Percentiles rank a stretch among this genome's conserved stretches.
Conservation (phyloP, 345 rosid species). For the Bruguiera sexangula region DNA sequence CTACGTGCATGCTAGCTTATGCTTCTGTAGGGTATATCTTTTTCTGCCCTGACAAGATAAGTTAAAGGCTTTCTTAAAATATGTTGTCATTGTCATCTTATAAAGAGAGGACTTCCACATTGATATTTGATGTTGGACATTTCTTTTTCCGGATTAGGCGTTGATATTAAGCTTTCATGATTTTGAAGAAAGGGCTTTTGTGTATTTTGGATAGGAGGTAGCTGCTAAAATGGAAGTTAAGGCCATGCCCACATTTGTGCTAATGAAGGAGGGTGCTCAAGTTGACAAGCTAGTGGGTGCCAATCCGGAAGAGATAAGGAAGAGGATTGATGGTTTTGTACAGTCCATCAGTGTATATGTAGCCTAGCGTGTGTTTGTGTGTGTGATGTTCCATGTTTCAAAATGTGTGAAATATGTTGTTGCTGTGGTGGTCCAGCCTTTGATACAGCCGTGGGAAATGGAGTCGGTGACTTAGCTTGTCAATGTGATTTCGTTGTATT, state of each 20-base stretch:
- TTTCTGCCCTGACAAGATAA: neutral
- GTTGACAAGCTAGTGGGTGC: conserved; percentile 84
- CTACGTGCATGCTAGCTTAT: neutral
- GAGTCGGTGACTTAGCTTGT: too few species aligned
- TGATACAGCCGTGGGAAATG: too few species aligned
- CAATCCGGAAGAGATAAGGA: conserved; percentile 84
- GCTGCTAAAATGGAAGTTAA: conserved; percentile 59
- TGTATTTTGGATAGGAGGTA: conserved; percentile 53
- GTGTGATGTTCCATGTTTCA: neutral
- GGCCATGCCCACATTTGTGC: conserved; percentile 93
- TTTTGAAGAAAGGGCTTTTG: neutral
- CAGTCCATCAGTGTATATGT: conserved; percentile 39
- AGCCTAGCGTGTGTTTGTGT: conserved; percentile 20
- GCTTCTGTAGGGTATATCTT: neutral
- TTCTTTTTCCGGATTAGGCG: too few species aligned
- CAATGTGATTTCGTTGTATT: too few species aligned
- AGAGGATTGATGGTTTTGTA: conserved; percentile 59
- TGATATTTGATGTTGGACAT: neutral
- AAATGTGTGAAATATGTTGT: too few species aligned
- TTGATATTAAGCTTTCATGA: neutral
- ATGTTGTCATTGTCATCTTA: neutral
- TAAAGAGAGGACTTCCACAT: neutral
- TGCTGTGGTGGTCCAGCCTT: too few species aligned
- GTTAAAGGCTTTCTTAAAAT: neutral
- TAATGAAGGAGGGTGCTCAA: conserved; percentile 56